Evolutionary conservation across 2,329 filamentous ascomycete genomes (phyloP), one percentile per base, ranked within the genome.

Genomic region (Alternaria viburni): DNA sequence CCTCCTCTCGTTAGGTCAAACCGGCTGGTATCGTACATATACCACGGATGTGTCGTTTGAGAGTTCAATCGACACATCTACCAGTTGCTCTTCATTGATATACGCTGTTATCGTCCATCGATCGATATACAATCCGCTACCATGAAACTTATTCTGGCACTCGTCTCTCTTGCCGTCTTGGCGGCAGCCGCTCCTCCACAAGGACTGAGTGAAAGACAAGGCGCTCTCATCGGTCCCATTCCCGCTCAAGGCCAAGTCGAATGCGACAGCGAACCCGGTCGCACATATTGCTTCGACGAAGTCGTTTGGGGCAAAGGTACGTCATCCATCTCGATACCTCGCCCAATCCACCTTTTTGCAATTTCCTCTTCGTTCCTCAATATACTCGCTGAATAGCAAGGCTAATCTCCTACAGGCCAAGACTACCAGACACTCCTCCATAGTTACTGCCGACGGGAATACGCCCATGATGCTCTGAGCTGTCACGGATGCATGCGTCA

Each of bases 361-460:
- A 25, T 6, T 23, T 41, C 25, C 7, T 25, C 15, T 46, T 15
- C 13, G 32, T 36, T 9, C 32, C 15, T 36, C 8, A 10, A n/a
- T 3, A 36, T 0, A 1, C 15, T n/a, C 2, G 2, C 0, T 2
- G 32, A 1, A 9, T n/a, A 0, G 15, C 32, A n/a, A 36, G 32
- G 32, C 62, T 65, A 2, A 67, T 30, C 11, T 8, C 15, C 5
- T 6, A 6, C 9, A 69, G 62, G 52, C n/a, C 62, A 70, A 26
- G 45, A 57, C 13, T 59, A 61, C n/a, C 69, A 73, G 25, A 65
- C 43, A 1, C 56, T 68, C 5, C 68, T 73, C 1, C 66, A 69
- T 13, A 66, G 63, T 13, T 72, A 71, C 49, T 73, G 69, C 46
- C 49, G 65, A 44, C 56, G 65, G 12, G 63, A 69, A 52, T 68